Evolutionary conservation across 2,329 filamentous ascomycete genomes (phyloP), one percentile per base, ranked within the genome.

Genomic region (Diaporthe helianthi): DNA sequence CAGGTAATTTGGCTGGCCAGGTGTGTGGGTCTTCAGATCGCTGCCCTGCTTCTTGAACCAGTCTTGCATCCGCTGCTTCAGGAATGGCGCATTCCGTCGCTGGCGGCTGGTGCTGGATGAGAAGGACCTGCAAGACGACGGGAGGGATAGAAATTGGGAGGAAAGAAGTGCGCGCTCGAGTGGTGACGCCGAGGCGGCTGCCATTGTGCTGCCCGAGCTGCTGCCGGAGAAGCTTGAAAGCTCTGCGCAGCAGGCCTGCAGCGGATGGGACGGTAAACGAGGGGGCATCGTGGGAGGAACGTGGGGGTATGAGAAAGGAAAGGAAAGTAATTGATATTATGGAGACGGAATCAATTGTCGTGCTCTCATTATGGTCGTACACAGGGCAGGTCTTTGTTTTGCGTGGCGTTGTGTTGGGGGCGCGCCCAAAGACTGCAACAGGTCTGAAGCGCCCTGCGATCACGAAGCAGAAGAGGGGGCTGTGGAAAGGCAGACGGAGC

Each of bases 91-190:
- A 80, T 75, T 82, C 80, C 65, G 54, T 81, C 65, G 47, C 52
- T 77, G 76, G 51, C 75, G 76, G 58, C 77, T 77, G 64, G 78
- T 74, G 26, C 82, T 83, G 51, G 81, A 79, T 65, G 80, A 81
- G 71, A 84, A 83, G 53, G 75, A 70, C 61, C 80, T 71, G 49
- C 67, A 60, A 24, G 69, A 61, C 4, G 68, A 67, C n/a, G 67
- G 60, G 19, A 52, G 36, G 55, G 53, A 44, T 24, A 10, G 53
- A 31, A 66, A 36, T 8, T 46, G 53, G 53, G 46, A 58, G 15
- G 70, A 63, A 24, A 58, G 64, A 36, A 69, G 58, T 33, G 67
- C 67, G 44, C 61, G 66, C 60, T 69, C 69, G 8, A 71, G 66
- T 41, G 66, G 61, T 8, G 51, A 64, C 31, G 58, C 22, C n/a